Base-by-base conservation (phyloP, 2,329 filamentous ascomycete species). In the Paramyrothecium roridum region DNA sequence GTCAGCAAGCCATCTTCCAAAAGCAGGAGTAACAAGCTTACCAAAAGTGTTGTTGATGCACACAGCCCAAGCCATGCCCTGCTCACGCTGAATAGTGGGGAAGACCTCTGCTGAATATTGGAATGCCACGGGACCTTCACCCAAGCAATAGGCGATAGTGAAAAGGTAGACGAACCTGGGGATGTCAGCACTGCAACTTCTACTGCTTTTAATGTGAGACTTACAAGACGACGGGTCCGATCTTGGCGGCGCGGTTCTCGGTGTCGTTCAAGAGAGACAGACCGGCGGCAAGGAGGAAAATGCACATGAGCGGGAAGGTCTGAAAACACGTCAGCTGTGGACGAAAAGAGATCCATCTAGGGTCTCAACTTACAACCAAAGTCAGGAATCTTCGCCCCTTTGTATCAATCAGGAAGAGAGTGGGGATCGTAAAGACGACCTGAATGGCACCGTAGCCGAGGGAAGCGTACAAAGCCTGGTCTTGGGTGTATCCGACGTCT, bases 51-150 rank as follows among this genome's bases (percentile, higher is more conserved):
- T 71, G 56, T 70, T 73, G 17, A 70, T 70, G 56, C 68, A 68
- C 3, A 72, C 70, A 23, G 70, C 70, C 69, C 69, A 73, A 0
- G 70, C 70, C 70, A 73, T 73, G 46, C 70, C 70, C 46, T 73
- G 64, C 59, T 73, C 70, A 55, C 70, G 68, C 59, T 73, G 69
- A 3, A 71, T 71, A 22, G 69, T 67, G 2, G 71, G 71, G 50
- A 73, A 73, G 3, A 70, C 69, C 59, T 73, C 71, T 3, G 71
- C 71, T 17, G 70, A 72, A 59, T 73, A 73, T 53, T 70, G 70
- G 55, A 73, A 73, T 0, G 71, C 70, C 2, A 73, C 70, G 0
- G 71, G 71, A 1, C 71, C 70, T 55, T 72, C 70, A 10, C 71
- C 70, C 1, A 71, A 60, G 0, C 66, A 73, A 56, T 73, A 73